phyloP scores from a whole-genome alignment of 176 grass and related monocot genomes.

The Saccharum officinarum region DNA sequence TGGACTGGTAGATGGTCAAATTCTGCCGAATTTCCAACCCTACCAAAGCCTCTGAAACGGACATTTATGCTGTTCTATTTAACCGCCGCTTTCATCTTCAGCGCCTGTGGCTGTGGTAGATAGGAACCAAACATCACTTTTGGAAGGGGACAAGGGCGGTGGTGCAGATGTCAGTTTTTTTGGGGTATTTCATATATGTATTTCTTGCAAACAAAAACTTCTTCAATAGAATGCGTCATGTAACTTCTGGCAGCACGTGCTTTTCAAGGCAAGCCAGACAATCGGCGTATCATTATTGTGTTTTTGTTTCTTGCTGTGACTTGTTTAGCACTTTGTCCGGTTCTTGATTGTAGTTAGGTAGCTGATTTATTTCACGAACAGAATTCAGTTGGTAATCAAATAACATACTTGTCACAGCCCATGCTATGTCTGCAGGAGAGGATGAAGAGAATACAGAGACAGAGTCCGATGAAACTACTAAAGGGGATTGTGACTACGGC shows the following conservation, averaged over 20 bases:
- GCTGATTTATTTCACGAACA: constrained; percentile 25
- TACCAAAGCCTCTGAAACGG: constrained; percentile 44
- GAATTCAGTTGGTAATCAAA: neutral
- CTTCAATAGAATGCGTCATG: constrained; percentile 12
- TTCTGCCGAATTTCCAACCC: constrained; percentile 14
- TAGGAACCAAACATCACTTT: constrained; percentile 31
- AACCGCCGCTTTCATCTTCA: constrained; percentile 23
- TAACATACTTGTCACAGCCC: neutral
- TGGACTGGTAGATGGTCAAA: constrained; percentile 36
- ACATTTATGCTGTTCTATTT: constrained; percentile 29
- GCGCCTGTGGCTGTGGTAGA: constrained; percentile 29
- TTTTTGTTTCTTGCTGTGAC: constrained; percentile 34
- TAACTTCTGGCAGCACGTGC: constrained; percentile 33
- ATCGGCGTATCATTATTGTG: constrained; percentile 22
- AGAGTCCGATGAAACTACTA: constrained; percentile 1
- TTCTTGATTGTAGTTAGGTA: constrained; percentile 26
- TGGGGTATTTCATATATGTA: neutral
- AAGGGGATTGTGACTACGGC: neutral
- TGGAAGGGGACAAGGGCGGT: constrained; percentile 25
- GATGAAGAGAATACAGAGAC: constrained; percentile 18
- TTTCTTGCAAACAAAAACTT: neutral
- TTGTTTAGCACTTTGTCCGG: constrained; percentile 31
- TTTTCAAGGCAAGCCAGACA: constrained; percentile 42
- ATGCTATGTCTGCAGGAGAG: constrained; percentile 36
- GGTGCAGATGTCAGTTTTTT: constrained; percentile 45